A percentile compares a stretch with the other conserved stretches of the same genome.
Evolutionary conservation across 768 basidiomycete genomes (phyloP).

Genomic region (Kwoniella bestiolae): DNA sequence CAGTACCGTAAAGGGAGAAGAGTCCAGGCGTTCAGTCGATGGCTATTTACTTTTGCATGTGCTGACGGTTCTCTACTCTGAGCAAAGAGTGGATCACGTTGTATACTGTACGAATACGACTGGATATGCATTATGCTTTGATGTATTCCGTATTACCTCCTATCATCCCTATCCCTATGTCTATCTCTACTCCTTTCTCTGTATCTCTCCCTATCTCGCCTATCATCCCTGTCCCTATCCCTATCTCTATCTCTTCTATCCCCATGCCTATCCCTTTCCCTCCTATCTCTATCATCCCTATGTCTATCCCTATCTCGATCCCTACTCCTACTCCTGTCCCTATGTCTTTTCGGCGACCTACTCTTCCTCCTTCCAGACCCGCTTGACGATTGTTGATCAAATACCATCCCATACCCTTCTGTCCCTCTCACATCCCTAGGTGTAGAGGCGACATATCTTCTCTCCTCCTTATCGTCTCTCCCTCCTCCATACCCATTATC

Average conservation of each 20-base stretch:
- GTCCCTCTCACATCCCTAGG: conserved; percentile 20
- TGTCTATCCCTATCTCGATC: conserved; percentile 34
- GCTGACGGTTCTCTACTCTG: too few species aligned
- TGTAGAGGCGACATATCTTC: conserved; percentile 12
- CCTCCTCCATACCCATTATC: conserved; percentile 15
- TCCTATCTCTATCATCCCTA: conserved; percentile 31
- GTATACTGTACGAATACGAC: too few species aligned
- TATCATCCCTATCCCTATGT: conserved; percentile 14
- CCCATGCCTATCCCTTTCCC: conserved; percentile 34
- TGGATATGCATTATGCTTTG: too few species aligned
- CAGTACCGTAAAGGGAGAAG: too few species aligned
- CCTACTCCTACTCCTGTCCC: conserved; percentile 24
- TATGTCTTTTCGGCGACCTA: conserved; percentile 14
- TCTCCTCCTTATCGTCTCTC: conserved; percentile 1
- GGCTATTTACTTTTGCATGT: too few species aligned
- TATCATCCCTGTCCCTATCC: conserved; percentile 24
- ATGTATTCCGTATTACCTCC: not conserved
- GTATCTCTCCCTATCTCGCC: conserved; percentile 22
- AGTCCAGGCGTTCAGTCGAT: too few species aligned
- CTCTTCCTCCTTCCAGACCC: not conserved
- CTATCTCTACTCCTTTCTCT: conserved; percentile 8
- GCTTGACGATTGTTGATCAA: conserved; percentile 6
- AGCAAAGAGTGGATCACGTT: too few species aligned
- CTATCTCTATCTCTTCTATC: conserved; percentile 33
- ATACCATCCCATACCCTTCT: conserved; percentile 27